Base-by-base conservation (phyloP, 805 yeast genomes). In the Wickerhamomyces xylosicus region DNA sequence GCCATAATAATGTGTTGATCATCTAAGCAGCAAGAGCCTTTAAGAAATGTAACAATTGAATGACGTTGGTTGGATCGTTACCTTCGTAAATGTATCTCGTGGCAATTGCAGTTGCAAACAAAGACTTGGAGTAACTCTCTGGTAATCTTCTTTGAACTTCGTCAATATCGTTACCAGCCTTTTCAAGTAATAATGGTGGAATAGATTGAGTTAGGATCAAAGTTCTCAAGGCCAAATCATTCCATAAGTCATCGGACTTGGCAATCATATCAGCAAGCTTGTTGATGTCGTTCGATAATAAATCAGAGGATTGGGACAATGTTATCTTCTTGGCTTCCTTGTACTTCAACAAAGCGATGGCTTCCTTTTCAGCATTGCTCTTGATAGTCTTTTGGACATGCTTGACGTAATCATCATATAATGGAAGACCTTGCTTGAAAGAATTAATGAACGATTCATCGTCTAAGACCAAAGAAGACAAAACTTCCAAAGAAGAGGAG, bases 401-500 rank as follows among this genome's bases (percentile, higher is more conserved):
- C 49, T 71, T 69, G 44, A 90, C 97, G 54, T 90, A 92, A n/a
- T 68, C 66, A 56, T 77, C 68, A 66, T 90, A 90, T 58, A 90
- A 83, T 36, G 65, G 67, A 10, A 96, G 95, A 42, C 71, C 68
- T 45, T 76, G 75, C 41, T 63, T 56, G 86, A 90, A 92, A 56
- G 84, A 65, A 40, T 72, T 62, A 52, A 80, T 72, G 67, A 90
- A 92, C 28, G 78, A 84, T 38, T 71, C 74, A 61, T 90, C 98
- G 53, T 79, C 87, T 55, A 92, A 81, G 3, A 95, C 81, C 44
- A 90, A 74, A 3, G 98, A 90, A 9, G 97, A 96, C 50, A 90
- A 72, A 11, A 90, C 98, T 63, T 90, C 98, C 51, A 85, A 69
- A 2, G 97, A 89, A 2, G 97, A 87, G 2, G 97, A 89, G 2